Percentiles rank a stretch among this genome's conserved stretches.
Conservation (phyloP, 495 filamentous ascomycete species). For the Penicillium psychrofluorescens region DNA sequence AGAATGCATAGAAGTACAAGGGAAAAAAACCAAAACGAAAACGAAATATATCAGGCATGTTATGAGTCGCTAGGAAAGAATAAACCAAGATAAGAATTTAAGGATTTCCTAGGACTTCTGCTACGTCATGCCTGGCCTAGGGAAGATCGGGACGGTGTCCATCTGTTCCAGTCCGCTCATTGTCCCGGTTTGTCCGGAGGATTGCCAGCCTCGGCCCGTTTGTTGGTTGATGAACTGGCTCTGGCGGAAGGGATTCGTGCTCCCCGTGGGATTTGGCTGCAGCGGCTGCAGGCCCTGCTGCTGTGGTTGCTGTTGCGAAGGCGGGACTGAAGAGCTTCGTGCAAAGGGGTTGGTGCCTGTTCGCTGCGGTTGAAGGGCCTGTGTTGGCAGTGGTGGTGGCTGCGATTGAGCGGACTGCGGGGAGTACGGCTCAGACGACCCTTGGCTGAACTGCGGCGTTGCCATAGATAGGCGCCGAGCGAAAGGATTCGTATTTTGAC, state of each 20-base stretch:
- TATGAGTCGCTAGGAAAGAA: too few species aligned
- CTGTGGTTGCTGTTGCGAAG: too few species aligned
- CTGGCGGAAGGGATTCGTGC: conserved; percentile 92
- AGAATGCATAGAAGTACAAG: background rate
- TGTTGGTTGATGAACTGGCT: conserved; percentile 78
- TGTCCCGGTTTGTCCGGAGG: conserved; percentile 58
- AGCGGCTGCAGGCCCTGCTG: conserved; percentile 38
- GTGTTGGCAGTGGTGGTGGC: conserved; percentile 32
- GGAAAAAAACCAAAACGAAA: background rate
- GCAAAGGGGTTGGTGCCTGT: conserved; percentile 49
- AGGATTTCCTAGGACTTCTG: background rate
- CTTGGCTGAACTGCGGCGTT: conserved; percentile 25
- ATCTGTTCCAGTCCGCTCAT: conserved; percentile 79
- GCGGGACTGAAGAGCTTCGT: conserved; percentile 32
- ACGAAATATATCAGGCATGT: too few species aligned
- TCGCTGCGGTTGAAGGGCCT: conserved; percentile 32
- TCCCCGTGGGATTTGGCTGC: conserved; percentile 69
- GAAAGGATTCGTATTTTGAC: conserved; percentile 83
- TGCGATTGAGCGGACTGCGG: conserved; percentile 31
- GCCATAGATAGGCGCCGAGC: conserved; percentile 48
- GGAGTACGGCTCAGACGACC: conserved; percentile 23
- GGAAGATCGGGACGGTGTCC: conserved; percentile 78
- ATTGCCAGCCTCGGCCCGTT: conserved; percentile 83
- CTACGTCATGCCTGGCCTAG: conserved; percentile 53
- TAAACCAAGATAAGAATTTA: conserved; percentile 3